These are phyloP conservation scores for Nitzschia sp. DNA, from an alignment of 108 stramenopile genomes.

Conservation along the genomic window DNA sequence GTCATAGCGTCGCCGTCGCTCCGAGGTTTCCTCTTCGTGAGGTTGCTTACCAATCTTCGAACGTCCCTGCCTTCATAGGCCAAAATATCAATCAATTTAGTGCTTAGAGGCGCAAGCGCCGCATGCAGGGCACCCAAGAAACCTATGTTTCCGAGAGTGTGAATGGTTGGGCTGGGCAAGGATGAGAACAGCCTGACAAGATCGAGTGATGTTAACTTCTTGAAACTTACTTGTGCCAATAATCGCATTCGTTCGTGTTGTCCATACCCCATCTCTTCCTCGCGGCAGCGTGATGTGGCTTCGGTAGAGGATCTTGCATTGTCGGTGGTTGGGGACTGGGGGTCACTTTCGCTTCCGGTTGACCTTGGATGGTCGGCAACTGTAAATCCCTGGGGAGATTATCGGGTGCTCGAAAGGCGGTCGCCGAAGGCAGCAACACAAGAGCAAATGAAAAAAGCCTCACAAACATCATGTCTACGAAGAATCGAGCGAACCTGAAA, in stretches of 20 bases:
- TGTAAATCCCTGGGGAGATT: slow-evolving; percentile 1
- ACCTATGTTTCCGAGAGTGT: slow-evolving; percentile 45
- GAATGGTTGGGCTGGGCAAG: slow-evolving; percentile 29
- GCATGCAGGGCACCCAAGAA: slow-evolving; percentile 61
- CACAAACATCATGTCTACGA: not conserved
- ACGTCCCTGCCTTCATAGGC: slow-evolving; percentile 79
- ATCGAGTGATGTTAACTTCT: not conserved
- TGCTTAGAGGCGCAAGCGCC: slow-evolving; percentile 73
- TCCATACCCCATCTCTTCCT: slow-evolving; percentile 30
- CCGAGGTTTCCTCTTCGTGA: not conserved
- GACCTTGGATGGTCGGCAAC: not conserved
- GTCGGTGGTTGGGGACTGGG: not conserved
- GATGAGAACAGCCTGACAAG: slow-evolving; percentile 8
- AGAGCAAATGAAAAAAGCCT: not conserved
- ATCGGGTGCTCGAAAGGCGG: slow-evolving; percentile 21
- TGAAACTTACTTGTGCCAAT: slow-evolving; percentile 33
- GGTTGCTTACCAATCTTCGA: slow-evolving; percentile 33
- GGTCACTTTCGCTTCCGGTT: not conserved
- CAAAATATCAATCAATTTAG: slow-evolving; percentile 68
- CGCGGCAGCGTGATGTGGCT: not conserved
- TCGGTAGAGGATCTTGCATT: not conserved
- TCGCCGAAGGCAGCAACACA: not conserved
- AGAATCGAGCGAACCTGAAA: too few relatives aligned
- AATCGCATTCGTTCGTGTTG: slow-evolving; percentile 23
- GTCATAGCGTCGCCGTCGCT: not conserved